These are phyloP conservation scores for Lepiota subincarnata DNA, from an alignment of 768 basidiomycete genomes.

Conservation along the genomic window DNA sequence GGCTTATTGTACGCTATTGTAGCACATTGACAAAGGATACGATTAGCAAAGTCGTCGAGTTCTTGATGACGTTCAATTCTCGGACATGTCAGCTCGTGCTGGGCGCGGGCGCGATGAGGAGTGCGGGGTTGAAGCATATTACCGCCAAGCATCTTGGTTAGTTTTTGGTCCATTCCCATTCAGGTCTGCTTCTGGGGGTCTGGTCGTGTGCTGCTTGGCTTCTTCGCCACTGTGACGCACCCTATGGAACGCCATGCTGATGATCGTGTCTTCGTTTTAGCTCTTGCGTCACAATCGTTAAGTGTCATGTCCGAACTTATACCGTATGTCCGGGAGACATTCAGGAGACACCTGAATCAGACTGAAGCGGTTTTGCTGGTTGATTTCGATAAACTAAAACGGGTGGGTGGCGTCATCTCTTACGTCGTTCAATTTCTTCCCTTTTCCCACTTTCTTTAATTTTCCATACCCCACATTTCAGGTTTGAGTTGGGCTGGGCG, in stretches of 20 bases:
- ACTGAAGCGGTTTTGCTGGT: slow-evolving; percentile 96
- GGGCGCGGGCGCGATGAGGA: slow-evolving; percentile 98
- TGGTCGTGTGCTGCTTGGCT: not conserved
- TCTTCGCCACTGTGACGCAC: no score
- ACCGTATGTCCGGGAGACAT: slow-evolving; percentile 93
- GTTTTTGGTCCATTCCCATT: slow-evolving; percentile 1
- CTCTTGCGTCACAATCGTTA: slow-evolving; percentile 92
- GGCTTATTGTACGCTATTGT: not conserved
- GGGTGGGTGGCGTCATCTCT: slow-evolving; percentile 48
- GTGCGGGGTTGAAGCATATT: slow-evolving; percentile 95
- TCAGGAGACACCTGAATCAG: slow-evolving; percentile 87
- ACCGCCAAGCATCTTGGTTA: slow-evolving; percentile 94
- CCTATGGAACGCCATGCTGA: not conserved
- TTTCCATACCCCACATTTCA: not conserved
- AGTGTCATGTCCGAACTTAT: slow-evolving; percentile 93
- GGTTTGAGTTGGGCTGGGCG: not conserved
- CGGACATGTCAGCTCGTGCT: slow-evolving; percentile 97
- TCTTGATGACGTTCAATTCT: slow-evolving; percentile 96
- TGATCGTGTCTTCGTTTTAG: slow-evolving; percentile 34
- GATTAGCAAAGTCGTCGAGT: slow-evolving; percentile 94
- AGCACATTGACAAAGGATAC: slow-evolving; percentile 88
- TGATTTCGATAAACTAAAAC: slow-evolving; percentile 97
- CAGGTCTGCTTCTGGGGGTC: not conserved
- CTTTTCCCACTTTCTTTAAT: slow-evolving; percentile 7
- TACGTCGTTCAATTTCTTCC: not conserved